phyloP scores from a whole-genome alignment of 148 eudicot genomes.

The Amaranthus hypochondriacus region DNA sequence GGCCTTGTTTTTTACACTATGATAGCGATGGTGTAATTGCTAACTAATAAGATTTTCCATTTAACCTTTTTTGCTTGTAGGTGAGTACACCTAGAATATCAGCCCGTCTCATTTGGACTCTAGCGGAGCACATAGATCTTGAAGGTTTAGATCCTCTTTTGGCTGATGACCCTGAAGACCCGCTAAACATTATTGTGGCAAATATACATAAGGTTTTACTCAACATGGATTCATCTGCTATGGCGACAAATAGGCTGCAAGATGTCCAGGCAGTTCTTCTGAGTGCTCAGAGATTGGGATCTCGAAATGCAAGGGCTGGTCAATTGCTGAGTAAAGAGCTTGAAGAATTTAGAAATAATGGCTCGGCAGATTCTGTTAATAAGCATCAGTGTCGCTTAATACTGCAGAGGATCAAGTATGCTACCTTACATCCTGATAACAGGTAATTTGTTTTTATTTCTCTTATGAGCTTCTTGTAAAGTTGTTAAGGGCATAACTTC shows the following conservation, averaged over 20 bases:
- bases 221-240: constrained; percentile 72
- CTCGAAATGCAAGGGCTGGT: constrained; percentile 95
- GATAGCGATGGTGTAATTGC: no score
- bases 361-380: constrained; percentile 85
- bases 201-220: constrained; percentile 86
- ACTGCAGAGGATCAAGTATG: constrained; percentile 88
- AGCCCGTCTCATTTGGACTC: constrained; percentile 88
- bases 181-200: constrained; percentile 71
- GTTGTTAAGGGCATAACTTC: not conserved
- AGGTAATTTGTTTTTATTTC: constrained; percentile 37
- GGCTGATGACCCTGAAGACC: constrained; percentile 94
- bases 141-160: constrained; percentile 96
- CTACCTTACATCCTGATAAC: constrained; percentile 55
- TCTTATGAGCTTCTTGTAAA: not conserved
- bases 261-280: constrained; percentile 95
- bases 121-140: constrained; percentile 89
- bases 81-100: constrained; percentile 85
- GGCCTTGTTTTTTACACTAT: no score
- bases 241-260: constrained; percentile 79
- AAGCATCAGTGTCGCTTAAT: constrained; percentile 91
- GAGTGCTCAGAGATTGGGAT: constrained; percentile 85
- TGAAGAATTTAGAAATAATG: constrained; percentile 78
- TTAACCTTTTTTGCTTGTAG: constrained; percentile 36
- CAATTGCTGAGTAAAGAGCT: constrained; percentile 85
- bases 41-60: not conserved